Percentiles rank a stretch among this genome's conserved stretches.
Evolutionary conservation across 257 asterid species (phyloP).

Genomic region (Solanum pennellii): DNA sequence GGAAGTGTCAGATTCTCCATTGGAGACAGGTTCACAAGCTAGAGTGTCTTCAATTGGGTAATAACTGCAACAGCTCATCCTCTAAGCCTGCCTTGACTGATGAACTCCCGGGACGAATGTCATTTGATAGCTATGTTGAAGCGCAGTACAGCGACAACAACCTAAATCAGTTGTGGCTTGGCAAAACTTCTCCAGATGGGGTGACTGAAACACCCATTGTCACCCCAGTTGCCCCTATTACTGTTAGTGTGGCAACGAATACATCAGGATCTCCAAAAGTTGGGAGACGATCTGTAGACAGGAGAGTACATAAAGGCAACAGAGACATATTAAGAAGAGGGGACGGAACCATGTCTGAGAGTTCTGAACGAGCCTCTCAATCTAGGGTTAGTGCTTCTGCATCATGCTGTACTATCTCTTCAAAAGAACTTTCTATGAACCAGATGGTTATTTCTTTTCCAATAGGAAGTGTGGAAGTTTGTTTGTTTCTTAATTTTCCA

Average conservation of each 20-base stretch:
- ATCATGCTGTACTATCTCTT: slow-evolving; percentile 1
- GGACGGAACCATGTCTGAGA: slow-evolving; percentile 22
- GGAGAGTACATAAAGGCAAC: slow-evolving; percentile 12
- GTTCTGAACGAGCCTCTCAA: slow-evolving; percentile 24
- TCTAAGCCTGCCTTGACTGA: slow-evolving; percentile 11
- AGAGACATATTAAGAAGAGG: slow-evolving; percentile 15
- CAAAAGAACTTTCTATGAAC: slow-evolving; percentile 5
- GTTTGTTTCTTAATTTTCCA: neutral
- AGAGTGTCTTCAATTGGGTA: slow-evolving; percentile 60
- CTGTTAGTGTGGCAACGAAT: slow-evolving; percentile 5
- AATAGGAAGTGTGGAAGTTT: neutral
- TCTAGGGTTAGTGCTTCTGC: slow-evolving; percentile 17
- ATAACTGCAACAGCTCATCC: slow-evolving; percentile 20
- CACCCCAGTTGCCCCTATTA: slow-evolving; percentile 7
- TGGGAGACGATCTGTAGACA: slow-evolving; percentile 24
- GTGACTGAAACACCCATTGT: slow-evolving; percentile 8
- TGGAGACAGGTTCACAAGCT: slow-evolving; percentile 91
- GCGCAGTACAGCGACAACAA: slow-evolving; percentile 5
- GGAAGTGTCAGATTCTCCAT: slow-evolving; percentile 75
- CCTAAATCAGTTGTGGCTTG: slow-evolving; percentile 13
- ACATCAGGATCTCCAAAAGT: slow-evolving; percentile 17
- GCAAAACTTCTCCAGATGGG: slow-evolving; percentile 17
- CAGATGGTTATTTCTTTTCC: slow-evolving; percentile 18
- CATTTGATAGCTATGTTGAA: slow-evolving; percentile 16
- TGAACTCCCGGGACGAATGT: slow-evolving; percentile 18